phyloP scores from a whole-genome alignment of 306 rosid species.

The Hippophae gyantsensis region DNA sequence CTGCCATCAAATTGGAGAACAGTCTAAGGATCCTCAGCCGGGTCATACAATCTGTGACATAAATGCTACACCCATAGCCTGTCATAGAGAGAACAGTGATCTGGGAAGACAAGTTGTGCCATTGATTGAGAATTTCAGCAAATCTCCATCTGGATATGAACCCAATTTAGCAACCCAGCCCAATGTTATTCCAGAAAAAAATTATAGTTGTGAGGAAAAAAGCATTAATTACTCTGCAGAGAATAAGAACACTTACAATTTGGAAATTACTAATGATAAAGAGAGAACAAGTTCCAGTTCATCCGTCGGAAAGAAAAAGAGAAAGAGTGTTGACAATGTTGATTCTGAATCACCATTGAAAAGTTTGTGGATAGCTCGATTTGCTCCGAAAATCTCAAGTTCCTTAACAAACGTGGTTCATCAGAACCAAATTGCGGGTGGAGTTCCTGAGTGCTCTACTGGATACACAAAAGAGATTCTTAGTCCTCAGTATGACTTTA shows the following conservation, averaged over 20 bases:
- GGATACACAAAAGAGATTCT: conserved; percentile 19
- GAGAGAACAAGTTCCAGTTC: conserved; percentile 28
- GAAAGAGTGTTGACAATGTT: conserved; percentile 23
- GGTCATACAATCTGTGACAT: conserved; percentile 24
- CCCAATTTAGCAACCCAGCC: conserved; percentile 29
- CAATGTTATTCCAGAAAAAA: conserved; percentile 22
- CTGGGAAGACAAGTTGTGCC: conserved; percentile 17
- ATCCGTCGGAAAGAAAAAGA: conserved; percentile 33
- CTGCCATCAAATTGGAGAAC: conserved; percentile 31
- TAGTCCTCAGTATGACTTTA: conserved; percentile 13
- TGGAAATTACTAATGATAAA: conserved; percentile 25
- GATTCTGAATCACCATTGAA: conserved; percentile 28
- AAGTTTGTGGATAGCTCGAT: conserved; percentile 73
- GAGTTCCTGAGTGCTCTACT: conserved; percentile 26
- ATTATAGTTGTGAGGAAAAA: conserved; percentile 32
- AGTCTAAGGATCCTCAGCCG: conserved; percentile 34
- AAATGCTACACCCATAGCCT: conserved; percentile 44
- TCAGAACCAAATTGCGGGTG: conserved; percentile 19
- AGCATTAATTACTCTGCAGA: conserved; percentile 19
- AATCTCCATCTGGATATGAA: conserved; percentile 27
- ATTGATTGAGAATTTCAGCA: conserved; percentile 23
- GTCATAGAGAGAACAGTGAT: conserved; percentile 26
- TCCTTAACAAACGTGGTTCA: conserved; percentile 20
- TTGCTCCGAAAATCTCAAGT: conserved; percentile 33
- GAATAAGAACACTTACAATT: conserved; percentile 18